A percentile compares a stretch with the other conserved stretches of the same genome.
Evolutionary conservation across 495 filamentous ascomycete genomes (phyloP).

Genomic region (Astrocystis sublimbata): DNA sequence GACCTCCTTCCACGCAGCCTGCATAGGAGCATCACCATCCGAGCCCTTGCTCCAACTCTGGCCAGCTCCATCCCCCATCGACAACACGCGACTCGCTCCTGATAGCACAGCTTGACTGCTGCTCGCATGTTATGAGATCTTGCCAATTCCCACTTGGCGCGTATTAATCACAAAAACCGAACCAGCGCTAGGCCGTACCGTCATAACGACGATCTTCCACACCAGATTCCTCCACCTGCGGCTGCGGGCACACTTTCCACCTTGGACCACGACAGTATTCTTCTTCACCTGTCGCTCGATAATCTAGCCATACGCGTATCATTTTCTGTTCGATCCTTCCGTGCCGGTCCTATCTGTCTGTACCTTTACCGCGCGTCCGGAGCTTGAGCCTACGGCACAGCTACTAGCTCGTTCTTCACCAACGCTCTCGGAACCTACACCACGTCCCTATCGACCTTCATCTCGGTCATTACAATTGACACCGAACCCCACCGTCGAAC

Average conservation of each 20-base stretch:
- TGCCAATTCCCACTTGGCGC: not conserved
- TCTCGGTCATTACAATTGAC: not conserved
- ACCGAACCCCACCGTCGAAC: not conserved
- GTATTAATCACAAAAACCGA: conserved; percentile 5
- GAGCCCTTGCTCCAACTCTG: not conserved
- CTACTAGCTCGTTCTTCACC: conserved; percentile 3
- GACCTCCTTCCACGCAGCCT: too few relatives aligned
- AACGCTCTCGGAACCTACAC: not conserved
- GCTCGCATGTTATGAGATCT: not conserved
- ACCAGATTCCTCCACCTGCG: not conserved
- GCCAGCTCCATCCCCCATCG: not conserved
- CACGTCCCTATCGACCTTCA: not conserved
- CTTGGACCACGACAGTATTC: not conserved
- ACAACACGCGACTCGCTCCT: conserved; percentile 6
- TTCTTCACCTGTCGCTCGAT: not conserved
- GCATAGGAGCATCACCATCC: too few relatives aligned
- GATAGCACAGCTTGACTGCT: not conserved
- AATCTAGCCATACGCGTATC: not conserved
- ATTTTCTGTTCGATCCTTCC: not conserved
- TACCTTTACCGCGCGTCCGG: not conserved
- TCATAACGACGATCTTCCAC: too few relatives aligned
- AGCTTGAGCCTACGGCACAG: not conserved
- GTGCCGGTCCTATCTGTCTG: not conserved
- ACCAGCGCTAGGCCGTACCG: too few relatives aligned
- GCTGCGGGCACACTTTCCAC: not conserved